Base-by-base conservation (phyloP, 2,329 filamentous ascomycete genomes). In the Cordyceps javanica region DNA sequence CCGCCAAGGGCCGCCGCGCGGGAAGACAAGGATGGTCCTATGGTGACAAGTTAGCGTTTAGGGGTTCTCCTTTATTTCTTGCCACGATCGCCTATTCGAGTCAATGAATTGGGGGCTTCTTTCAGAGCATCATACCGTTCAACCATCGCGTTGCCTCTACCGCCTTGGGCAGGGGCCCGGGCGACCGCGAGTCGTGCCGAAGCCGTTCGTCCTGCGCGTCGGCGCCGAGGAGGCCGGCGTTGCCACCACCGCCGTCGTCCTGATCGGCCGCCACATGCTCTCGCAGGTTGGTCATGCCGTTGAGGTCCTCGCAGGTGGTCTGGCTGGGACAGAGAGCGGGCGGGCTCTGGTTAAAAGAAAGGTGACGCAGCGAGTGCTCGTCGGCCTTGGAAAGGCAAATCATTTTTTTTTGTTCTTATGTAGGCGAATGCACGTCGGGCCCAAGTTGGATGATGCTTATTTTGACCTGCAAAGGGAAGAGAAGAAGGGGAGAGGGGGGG, bases 311-410 rank as follows among this genome's bases (percentile, higher is more conserved):
- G 62, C 79, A 71, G 41, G 80, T 82, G 26, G 80, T 82, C 50
- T 78, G 67, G 50, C 76, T 72, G 21, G 76, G 66, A 25, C 78
- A 73, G 55, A 82, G 68, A 25, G 72, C 73, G 1, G 77, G 74
- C 32, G 80, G 80, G 67, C 73, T 80, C 70, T 82, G 80, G 67
- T 82, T 82, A 73, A 75, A 82, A 28, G 73, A 71, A 51, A 76
- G 74, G 61, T 80, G 78, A 49, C 73, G 67, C 52, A 77, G 70
- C 51, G 68, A 71, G 59, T 74, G 72, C 58, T 82, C 77, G 62
- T 82, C 80, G 50, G 77, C 80, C 60, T 79, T 75, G 30, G 79
- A 80, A 13, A 80, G 78, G 60, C 80, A 80, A 62, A 82, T 82
- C 80, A 82, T 82, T 45, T 58, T 39, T 16, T 39, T 6, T 39